Percentiles rank a stretch among this genome's conserved stretches.
Evolutionary conservation across 1,284 basidiomycete species (phyloP).

Genomic region (Cutaneotrichosporon curvatum): DNA sequence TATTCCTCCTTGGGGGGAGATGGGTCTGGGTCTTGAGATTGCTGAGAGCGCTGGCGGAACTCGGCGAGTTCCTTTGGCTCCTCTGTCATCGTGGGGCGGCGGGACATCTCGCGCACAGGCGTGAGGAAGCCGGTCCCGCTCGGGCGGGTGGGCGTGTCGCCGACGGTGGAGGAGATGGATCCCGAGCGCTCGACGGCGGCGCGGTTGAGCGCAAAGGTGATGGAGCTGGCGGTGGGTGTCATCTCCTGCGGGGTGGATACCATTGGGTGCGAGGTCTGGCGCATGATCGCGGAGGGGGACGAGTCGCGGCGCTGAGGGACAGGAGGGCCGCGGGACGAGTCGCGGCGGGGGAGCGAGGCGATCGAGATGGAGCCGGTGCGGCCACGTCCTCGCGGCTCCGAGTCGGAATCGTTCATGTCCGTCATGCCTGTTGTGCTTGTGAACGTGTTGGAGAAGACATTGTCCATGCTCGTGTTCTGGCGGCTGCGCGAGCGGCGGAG

Average conservation of each 20-base stretch:
- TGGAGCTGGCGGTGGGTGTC: neutral
- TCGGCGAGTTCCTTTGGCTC: neutral
- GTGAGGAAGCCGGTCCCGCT: neutral
- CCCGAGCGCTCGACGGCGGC: neutral
- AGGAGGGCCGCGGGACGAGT: neutral
- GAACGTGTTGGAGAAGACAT: constrained; percentile 8
- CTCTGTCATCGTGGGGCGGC: neutral
- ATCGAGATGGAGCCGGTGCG: neutral
- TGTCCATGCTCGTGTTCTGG: neutral
- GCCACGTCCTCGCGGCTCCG: neutral
- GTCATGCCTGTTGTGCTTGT: constrained; percentile 1
- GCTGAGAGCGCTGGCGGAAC: too few relatives aligned
- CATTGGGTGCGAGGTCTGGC: neutral
- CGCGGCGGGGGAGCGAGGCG: neutral
- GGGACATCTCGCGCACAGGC: constrained; percentile 1
- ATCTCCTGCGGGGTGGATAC: neutral
- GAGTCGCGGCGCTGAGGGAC: constrained; percentile 1
- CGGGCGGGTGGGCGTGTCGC: too few relatives aligned
- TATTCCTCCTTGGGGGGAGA: too few relatives aligned
- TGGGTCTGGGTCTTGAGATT: too few relatives aligned
- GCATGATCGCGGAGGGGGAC: neutral
- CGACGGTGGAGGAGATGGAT: too few relatives aligned
- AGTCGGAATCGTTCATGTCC: neutral
- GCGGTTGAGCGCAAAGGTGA: neutral
- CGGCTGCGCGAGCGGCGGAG: constrained; percentile 12